These are phyloP conservation scores for Colletotrichum lentis DNA, from an alignment of 2,329 filamentous ascomycete species.

Conservation along the genomic window DNA sequence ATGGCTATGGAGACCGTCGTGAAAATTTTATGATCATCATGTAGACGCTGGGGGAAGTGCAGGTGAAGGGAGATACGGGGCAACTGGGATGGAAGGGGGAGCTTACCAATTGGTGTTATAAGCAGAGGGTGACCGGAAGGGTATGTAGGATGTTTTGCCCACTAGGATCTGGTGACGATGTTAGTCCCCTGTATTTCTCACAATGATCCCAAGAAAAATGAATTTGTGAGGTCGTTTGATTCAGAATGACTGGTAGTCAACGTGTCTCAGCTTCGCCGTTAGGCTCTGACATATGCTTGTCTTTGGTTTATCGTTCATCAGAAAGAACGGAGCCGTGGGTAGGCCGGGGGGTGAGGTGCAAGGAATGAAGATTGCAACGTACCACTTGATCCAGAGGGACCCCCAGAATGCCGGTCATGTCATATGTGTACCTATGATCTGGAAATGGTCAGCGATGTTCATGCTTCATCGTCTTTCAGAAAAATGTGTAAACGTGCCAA, in stretches of 20 bases:
- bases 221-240: slow-evolving; percentile 31
- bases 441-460: slow-evolving; percentile 30
- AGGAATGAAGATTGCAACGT: background rate
- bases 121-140: accelerated
- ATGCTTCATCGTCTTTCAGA: slow-evolving; percentile 19
- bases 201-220: slow-evolving; percentile 14
- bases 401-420: background rate
- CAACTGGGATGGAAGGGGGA: too few species aligned
- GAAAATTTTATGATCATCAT: slow-evolving; percentile 40
- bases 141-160: too few species aligned
- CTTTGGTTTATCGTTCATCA: slow-evolving; percentile 41
- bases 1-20: slow-evolving; percentile 41
- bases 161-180: background rate
- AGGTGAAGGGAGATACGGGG: background rate
- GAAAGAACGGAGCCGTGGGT: slow-evolving; percentile 28
- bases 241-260: slow-evolving; percentile 37
- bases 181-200: slow-evolving; percentile 18
- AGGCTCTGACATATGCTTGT: slow-evolving; percentile 42
- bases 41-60: slow-evolving; percentile 15
- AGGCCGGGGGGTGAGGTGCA: slow-evolving; percentile 12
- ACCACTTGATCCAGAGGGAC: slow-evolving; percentile 8
- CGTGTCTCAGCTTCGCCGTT: slow-evolving; percentile 40
- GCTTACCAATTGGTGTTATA: slow-evolving; percentile 6
- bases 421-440: slow-evolving; percentile 8
- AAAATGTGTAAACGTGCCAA: slow-evolving; percentile 22